Percentiles rank a stretch among this genome's conserved stretches.
Conservation (phyloP, 1,284 basidiomycete genomes). For the Apiotrichum siamense region DNA sequence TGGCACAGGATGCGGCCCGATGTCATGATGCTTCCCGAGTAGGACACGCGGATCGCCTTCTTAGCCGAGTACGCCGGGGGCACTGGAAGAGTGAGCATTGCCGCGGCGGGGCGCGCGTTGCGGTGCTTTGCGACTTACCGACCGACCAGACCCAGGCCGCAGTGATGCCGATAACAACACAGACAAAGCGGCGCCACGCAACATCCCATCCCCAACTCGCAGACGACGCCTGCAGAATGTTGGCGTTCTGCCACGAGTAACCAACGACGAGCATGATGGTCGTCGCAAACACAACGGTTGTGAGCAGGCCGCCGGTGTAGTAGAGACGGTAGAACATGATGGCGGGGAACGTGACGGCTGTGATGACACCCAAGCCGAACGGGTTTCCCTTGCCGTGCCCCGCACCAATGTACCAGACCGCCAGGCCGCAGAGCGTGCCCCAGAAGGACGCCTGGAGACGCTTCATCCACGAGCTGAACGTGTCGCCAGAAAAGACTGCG, state of each 20-base stretch:
- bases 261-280: slow-evolving; percentile 65
- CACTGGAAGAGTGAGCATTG: slow-evolving; percentile 27
- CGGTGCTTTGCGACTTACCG: too few species aligned
- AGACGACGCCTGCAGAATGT: slow-evolving; percentile 37
- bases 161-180: slow-evolving; percentile 42
- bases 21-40: slow-evolving; percentile 44
- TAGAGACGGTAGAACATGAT: slow-evolving; percentile 56
- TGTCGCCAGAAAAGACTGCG: slow-evolving; percentile 55
- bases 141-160: slow-evolving; percentile 41
- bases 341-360: slow-evolving; percentile 64
- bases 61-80: slow-evolving; percentile 48
- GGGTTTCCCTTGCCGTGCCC: slow-evolving; percentile 60
- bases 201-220: slow-evolving; percentile 49
- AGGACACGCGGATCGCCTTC: slow-evolving; percentile 44
- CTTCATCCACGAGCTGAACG: slow-evolving; percentile 60
- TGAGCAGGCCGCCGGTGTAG: slow-evolving; percentile 67
- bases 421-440: slow-evolving; percentile 62
- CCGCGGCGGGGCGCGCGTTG: too few species aligned
- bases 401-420: slow-evolving; percentile 58
- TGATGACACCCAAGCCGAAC: slow-evolving; percentile 66
- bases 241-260: slow-evolving; percentile 50
- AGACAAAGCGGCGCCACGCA: slow-evolving; percentile 49
- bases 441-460: slow-evolving; percentile 63
- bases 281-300: slow-evolving; percentile 65
- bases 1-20: slow-evolving; percentile 47